Base-by-base conservation (phyloP, 768 basidiomycete genomes). In the Amanita brunnescens region DNA sequence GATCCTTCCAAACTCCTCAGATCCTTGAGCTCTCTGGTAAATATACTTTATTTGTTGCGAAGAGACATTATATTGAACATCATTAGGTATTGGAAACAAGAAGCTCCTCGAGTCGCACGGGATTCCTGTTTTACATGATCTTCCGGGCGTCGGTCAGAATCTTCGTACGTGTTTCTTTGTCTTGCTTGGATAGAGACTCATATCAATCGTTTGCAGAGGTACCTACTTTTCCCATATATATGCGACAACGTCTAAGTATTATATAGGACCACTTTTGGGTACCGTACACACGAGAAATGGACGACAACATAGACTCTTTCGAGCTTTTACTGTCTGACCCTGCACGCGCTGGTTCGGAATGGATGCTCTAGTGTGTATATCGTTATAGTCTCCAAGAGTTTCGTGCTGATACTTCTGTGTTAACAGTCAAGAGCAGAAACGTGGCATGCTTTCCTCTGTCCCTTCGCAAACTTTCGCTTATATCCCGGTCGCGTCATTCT, bases 11-110 rank as follows among this genome's bases (percentile, higher is more conserved):
- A 41, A 56, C 57, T 20, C 60, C 59, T 34, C 62, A 57, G 20
- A 67, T 83, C 23, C 68, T 84, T 3, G 78, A 83, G 57, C 69
- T 81, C 5, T 80, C 73, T 6, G 49, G 49, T 50, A 32, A 3
- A 26, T 34, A 20, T 12, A 9, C 13, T 18, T 16, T 29, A 16
- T 5, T 23, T 4, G 14, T 10, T 26, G 13, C 1, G 9, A 13
- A 12, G 47, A 14, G 12, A 9, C 23, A n/a, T 23, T 10, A 13
- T 34, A 18, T 40, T 46, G 10, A 46, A 8, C 12, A n/a, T 29
- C 2, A 3, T 32, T 38, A 50, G 74, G 74, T 1, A 68, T 75
- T 18, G 74, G 74, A 9, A 57, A 62, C 20, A 49, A 55, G 35
- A 49, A 49, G 1, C 42, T 68, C 6, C 61, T 76, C 0, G 51